Conservation (phyloP, 495 filamentous ascomycete species). For the Penicillium maclennaniae region DNA sequence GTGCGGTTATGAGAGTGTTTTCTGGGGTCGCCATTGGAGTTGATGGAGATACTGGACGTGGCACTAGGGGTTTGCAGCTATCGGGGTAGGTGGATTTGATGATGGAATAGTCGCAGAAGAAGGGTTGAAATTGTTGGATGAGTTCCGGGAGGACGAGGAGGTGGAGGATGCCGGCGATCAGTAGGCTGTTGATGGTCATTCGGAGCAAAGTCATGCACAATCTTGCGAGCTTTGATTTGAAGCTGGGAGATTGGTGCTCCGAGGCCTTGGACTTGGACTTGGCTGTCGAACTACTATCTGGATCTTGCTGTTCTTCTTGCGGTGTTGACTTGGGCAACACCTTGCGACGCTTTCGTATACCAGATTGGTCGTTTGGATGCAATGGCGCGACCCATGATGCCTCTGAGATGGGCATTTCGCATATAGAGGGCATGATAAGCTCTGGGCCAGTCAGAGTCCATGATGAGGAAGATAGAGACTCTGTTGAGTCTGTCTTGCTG, state of each 20-base stretch:
- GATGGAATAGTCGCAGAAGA: constrained; percentile 29
- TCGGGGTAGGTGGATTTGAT: constrained; percentile 31
- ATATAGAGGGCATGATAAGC: constrained; percentile 46
- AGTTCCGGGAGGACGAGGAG: constrained; percentile 41
- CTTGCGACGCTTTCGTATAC: constrained; percentile 30
- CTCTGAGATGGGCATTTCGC: constrained; percentile 34
- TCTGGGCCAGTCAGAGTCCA: constrained; percentile 37
- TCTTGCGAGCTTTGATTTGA: constrained; percentile 1
- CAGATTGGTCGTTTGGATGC: constrained; percentile 15
- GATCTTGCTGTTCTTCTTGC: not conserved
- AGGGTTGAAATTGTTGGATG: constrained; percentile 31
- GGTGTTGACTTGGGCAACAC: constrained; percentile 5
- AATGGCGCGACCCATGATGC: constrained; percentile 40
- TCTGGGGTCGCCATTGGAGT: constrained; percentile 16
- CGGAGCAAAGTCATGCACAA: constrained; percentile 16
- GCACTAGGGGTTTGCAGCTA: constrained; percentile 27
- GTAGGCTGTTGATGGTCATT: constrained; percentile 28
- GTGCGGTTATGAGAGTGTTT: constrained; percentile 23
- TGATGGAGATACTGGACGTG: constrained; percentile 7
- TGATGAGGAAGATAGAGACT: constrained; percentile 30
- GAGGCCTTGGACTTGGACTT: not conserved
- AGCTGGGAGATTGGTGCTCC: not conserved
- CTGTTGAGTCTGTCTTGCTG: constrained; percentile 10
- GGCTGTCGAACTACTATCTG: constrained; percentile 10
- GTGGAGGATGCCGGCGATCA: constrained; percentile 34